Conservation (phyloP, 352 stramenopile genomes). For the Peronospora belbahrii region DNA sequence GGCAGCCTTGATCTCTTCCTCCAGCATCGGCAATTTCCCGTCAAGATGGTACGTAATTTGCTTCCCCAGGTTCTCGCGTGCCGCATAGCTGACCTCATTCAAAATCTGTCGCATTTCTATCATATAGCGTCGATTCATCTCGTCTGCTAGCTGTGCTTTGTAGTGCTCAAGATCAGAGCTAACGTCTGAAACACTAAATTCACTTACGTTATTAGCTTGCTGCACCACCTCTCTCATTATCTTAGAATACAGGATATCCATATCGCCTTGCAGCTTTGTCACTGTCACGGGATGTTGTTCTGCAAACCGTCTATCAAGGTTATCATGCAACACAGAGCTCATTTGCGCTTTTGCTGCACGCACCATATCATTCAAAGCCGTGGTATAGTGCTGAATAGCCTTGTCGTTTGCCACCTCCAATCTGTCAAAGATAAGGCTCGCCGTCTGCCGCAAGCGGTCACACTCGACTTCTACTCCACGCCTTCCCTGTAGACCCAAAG, state of each 20-base stretch:
- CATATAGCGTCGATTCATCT: constrained; percentile 69
- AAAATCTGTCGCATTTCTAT: constrained; percentile 74
- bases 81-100: constrained; percentile 52
- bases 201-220: constrained; percentile 18
- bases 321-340: constrained; percentile 54
- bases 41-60: constrained; percentile 55
- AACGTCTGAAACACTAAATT: constrained; percentile 31
- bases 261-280: constrained; percentile 43
- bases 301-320: constrained; percentile 48
- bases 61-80: constrained; percentile 54
- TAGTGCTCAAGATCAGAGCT: constrained; percentile 48
- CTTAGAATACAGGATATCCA: constrained; percentile 38
- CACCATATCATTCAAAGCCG: constrained; percentile 42
- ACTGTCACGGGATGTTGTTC: constrained; percentile 45
- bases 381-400: constrained; percentile 50
- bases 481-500: constrained; percentile 37
- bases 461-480: constrained; percentile 44
- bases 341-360: constrained; percentile 48
- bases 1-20: constrained; percentile 54
- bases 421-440: constrained; percentile 60
- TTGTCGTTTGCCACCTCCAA: constrained; percentile 69
- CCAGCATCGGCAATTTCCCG: constrained; percentile 52
- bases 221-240: constrained; percentile 27
- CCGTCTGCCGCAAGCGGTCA: constrained; percentile 49
- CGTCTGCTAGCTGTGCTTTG: constrained; percentile 52